Base-by-base conservation (phyloP, 768 basidiomycete genomes). In the Leccinum sublutescens region DNA sequence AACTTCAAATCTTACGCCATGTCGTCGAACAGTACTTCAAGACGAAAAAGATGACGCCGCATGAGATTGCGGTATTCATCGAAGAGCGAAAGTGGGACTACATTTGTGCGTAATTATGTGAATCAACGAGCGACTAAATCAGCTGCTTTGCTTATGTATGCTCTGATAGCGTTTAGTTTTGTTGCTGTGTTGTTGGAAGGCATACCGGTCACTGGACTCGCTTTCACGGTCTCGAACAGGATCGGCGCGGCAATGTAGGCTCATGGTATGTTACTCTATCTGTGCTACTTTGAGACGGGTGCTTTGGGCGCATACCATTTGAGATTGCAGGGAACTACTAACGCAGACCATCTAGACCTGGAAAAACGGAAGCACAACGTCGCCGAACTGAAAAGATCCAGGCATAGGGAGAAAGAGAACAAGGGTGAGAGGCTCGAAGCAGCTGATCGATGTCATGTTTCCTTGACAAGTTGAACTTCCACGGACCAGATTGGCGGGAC, bases 201-300 rank as follows among this genome's bases (percentile, higher is more conserved):
- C 2, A 74, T 96, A 0, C 95, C 95, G 0, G 80, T 96, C 58
- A 67, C 93, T 3, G 95, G 95, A 0, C 75, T 96, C 6, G 73
- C 89, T 10, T 93, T 96, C 70, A 87, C 87, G 2, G 78, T 96
- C 17, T 94, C 93, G 0, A 95, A 96, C 69, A 81, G 92, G 7
- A 83, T 96, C 27, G 94, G 94, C 7, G 95, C 92, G 2, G 93
- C 93, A 1, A 96, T 97, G 95, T 97, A 93, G 89, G 89, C 90
- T 5, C 85, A 87, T 62, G 90, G 88, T 90, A 57, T n/a, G 78
- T 66, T 19, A 15, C 17, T n/a, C 11, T 15, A 25, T 43, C 11
- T 43, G 1, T 49, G 2, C n/a, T 27, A 5, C 21, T 19, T 4
- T 3, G 21, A 2, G 6, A 21, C 10, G 8, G 19, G 8, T 43